Evolutionary conservation across 371 early-diverging fungal species (phyloP), one percentile per base, ranked within the genome.

Genomic region (Coemansia sp.): DNA sequence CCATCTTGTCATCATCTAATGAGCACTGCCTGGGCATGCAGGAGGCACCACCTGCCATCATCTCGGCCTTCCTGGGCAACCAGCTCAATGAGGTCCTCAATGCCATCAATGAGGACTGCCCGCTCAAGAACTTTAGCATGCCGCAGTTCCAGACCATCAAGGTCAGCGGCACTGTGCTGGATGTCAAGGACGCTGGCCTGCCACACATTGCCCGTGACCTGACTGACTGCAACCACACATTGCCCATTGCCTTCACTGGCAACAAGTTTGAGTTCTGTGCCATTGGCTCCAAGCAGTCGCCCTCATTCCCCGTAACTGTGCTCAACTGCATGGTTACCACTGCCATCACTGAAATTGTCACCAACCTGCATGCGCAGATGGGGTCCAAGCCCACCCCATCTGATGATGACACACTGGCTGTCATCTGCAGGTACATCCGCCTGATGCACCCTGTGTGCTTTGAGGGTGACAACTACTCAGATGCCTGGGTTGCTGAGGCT

Each of bases 191-290:
- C 37, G 86, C 94, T 33, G 86, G 89, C 8, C 84, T 98, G 49
- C 97, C 99, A 62, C 81, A 81, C 70, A 94, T 98, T 75, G 77
- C 91, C 29, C 94, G 97, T 81, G 99, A 98, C 78, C 79, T 95
- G 79, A 97, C 98, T 18, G 99, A 98, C 79, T 93, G 99, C 79
- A 98, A 98, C 90, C 92, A 97, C 72, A 98, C 99, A 31, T 96
- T 96, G 52, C 96, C 99, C 36, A 96, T 98, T 68, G 99, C 99
- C 58, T 98, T 97, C 84, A 98, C 97, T 61, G 97, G 97, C 60
- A 97, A 98, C 92, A 98, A 98, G 87, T 97, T 98, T 69, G 99
- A 98, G 84, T 98, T 97, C 94, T 92, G 99, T 82, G 97, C 97
- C 62, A 97, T 97, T 39, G 99, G 99, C 39, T 92, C 99, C 67